phyloP scores from a whole-genome alignment of 768 basidiomycete species.

The Candolleomyces efflorescens region DNA sequence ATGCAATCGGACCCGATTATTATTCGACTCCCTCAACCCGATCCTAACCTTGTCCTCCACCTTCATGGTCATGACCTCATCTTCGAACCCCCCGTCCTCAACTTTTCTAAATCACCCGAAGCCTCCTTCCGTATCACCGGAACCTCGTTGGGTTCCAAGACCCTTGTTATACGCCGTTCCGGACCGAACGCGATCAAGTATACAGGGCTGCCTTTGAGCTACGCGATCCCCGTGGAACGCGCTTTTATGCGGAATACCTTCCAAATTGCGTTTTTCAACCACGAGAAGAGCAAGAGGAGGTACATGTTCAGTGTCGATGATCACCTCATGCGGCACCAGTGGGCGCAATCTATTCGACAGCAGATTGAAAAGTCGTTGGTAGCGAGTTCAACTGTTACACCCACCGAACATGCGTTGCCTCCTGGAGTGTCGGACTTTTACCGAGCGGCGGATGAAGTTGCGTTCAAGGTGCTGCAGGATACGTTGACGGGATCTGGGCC shows the following conservation, averaged over 20 bases:
- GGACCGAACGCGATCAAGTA: slow-evolving; percentile 85
- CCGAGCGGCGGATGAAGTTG: slow-evolving; percentile 67
- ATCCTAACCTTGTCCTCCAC: slow-evolving; percentile 78
- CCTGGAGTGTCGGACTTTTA: slow-evolving; percentile 43
- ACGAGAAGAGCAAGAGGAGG: slow-evolving; percentile 63
- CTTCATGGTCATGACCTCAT: slow-evolving; percentile 82
- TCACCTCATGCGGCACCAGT: slow-evolving; percentile 67
- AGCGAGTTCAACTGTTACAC: slow-evolving; percentile 17
- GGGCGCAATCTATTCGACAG: slow-evolving; percentile 64
- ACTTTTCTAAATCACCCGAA: slow-evolving; percentile 72
- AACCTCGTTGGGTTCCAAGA: slow-evolving; percentile 76
- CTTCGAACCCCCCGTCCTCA: slow-evolving; percentile 84
- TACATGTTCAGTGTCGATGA: slow-evolving; percentile 96
- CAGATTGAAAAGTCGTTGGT: slow-evolving; percentile 54
- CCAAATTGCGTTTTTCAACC: slow-evolving; percentile 80
- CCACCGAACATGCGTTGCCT: slow-evolving; percentile 29
- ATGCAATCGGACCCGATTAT: slow-evolving; percentile 85
- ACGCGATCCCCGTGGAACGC: slow-evolving; percentile 75
- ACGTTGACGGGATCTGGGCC: slow-evolving; percentile 48
- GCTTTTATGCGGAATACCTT: slow-evolving; percentile 98
- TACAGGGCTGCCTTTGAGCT: slow-evolving; percentile 74
- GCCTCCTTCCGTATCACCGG: slow-evolving; percentile 91
- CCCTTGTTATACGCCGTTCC: slow-evolving; percentile 77
- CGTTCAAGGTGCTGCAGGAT: slow-evolving; percentile 83
- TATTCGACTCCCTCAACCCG: slow-evolving; percentile 79